Evolutionary conservation across 371 early-diverging fungal genomes (phyloP).

Genomic region (Fennellomyces sp.): DNA sequence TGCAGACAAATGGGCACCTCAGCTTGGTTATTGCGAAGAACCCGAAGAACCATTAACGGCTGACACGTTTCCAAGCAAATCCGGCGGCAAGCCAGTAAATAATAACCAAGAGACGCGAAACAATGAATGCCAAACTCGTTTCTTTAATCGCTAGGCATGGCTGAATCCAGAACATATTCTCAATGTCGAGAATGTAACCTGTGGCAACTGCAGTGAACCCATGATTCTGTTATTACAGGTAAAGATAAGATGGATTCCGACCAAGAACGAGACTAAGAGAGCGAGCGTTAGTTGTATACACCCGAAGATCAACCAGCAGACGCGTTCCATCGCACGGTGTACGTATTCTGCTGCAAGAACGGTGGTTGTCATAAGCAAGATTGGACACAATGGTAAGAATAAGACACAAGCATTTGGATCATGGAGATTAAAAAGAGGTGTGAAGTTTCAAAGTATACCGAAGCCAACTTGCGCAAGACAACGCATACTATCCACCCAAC

Average conservation of each 20-base stretch:
- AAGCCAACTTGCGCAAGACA: conserved; percentile 83
- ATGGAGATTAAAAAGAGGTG: too few relatives aligned
- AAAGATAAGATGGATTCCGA: background rate
- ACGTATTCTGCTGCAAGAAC: conserved; percentile 89
- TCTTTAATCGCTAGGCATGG: conserved; percentile 72
- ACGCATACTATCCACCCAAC: conserved; percentile 68
- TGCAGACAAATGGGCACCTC: conserved; percentile 46
- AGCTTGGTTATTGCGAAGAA: conserved; percentile 81
- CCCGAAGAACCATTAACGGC: conserved; percentile 62
- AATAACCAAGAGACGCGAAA: background rate
- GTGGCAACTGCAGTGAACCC: conserved; percentile 80
- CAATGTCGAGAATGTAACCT: conserved; percentile 61
- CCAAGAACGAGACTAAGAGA: background rate
- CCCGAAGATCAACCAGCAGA: conserved; percentile 88
- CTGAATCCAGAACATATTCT: conserved; percentile 78
- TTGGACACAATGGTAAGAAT: conserved; percentile 64
- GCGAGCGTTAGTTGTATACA: conserved; percentile 73
- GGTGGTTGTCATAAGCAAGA: conserved; percentile 76
- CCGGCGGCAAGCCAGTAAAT: conserved; percentile 87
- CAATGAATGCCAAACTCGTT: background rate
- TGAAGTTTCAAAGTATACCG: conserved; percentile 85
- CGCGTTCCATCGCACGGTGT: conserved; percentile 90
- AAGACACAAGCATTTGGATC: too few relatives aligned
- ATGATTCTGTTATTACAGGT: conserved; percentile 89
- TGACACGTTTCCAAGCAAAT: conserved; percentile 81